Percentiles rank a stretch among this genome's conserved stretches.
These are phyloP conservation scores for Lichenothelia convexa DNA, from an alignment of 495 filamentous ascomycete genomes.

Conservation along the genomic window DNA sequence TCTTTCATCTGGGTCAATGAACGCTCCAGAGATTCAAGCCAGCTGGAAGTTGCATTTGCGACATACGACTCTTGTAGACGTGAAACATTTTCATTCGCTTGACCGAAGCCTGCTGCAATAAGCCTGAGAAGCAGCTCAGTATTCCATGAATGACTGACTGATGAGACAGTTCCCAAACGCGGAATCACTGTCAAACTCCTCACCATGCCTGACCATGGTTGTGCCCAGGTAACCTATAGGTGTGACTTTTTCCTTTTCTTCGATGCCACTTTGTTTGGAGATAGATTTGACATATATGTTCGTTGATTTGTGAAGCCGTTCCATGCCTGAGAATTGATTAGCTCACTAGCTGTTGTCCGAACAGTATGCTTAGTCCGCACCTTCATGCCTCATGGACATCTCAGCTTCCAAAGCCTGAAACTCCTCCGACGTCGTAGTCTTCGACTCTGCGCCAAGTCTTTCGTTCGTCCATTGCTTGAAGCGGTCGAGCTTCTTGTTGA, in stretches of 20 bases:
- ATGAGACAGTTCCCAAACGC: slow-evolving; percentile 84
- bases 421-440: slow-evolving; percentile 75
- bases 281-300: slow-evolving; percentile 78
- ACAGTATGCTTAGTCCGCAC: slow-evolving; percentile 27
- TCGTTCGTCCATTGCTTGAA: slow-evolving; percentile 98
- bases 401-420: slow-evolving; percentile 88
- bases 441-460: slow-evolving; percentile 86
- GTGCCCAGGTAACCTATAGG: slow-evolving; percentile 68
- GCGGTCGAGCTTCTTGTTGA: slow-evolving; percentile 90
- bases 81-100: slow-evolving; percentile 68
- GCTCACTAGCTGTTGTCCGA: background rate
- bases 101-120: slow-evolving; percentile 15
- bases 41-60: slow-evolving; percentile 61
- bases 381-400: slow-evolving; percentile 82
- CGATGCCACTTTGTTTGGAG: slow-evolving; percentile 66
- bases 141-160: slow-evolving; percentile 30
- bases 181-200: slow-evolving; percentile 81
- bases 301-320: slow-evolving; percentile 80
- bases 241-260: slow-evolving; percentile 69
- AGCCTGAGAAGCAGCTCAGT: background rate
- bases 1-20: slow-evolving; percentile 94
- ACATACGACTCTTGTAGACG: slow-evolving; percentile 76
- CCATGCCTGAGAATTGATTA: slow-evolving; percentile 45
- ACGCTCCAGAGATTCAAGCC: slow-evolving; percentile 82
- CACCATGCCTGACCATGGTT: slow-evolving; percentile 79